phyloP scores from a whole-genome alignment of 2,329 filamentous ascomycete genomes.

The Epichloe aotearoae region DNA sequence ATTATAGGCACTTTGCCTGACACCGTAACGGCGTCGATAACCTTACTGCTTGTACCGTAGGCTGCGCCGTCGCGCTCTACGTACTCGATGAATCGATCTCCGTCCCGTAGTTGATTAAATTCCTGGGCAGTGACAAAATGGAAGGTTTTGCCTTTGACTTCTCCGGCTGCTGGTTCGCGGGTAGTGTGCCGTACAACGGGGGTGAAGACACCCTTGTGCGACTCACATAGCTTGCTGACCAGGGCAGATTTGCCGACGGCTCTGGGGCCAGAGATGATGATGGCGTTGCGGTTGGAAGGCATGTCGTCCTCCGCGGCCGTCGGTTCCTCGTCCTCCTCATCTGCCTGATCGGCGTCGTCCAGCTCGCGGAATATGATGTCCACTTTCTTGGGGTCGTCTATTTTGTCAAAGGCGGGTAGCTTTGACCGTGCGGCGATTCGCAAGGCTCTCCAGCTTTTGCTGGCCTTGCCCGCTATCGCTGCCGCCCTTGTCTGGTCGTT shows the following conservation, averaged over 20 bases:
- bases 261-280: constrained; percentile 55
- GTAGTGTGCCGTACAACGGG: constrained; percentile 43
- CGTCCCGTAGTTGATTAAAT: constrained; percentile 45
- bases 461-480: constrained; percentile 60
- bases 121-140: constrained; percentile 42
- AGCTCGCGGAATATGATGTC: constrained; percentile 41
- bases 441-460: constrained; percentile 82
- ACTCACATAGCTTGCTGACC: constrained; percentile 47
- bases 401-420: constrained; percentile 70
- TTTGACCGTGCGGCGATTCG: constrained; percentile 64
- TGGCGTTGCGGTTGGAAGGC: constrained; percentile 36
- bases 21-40: constrained; percentile 37
- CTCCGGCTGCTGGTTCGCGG: constrained; percentile 33
- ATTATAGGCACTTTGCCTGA: constrained; percentile 47
- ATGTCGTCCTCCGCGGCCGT: constrained; percentile 21
- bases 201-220: constrained; percentile 53
- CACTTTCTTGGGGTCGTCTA: constrained; percentile 68
- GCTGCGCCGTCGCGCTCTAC: constrained; percentile 33
- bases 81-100: constrained; percentile 46
- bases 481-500: constrained; percentile 42
- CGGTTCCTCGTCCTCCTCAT: constrained; percentile 17
- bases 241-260: constrained; percentile 52
- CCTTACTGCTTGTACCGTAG: constrained; percentile 43
- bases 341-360: constrained; percentile 24
- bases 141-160: constrained; percentile 37